These are phyloP conservation scores for Conringia planisiliqua DNA, from an alignment of 345 rosid genomes.

Conservation along the genomic window DNA sequence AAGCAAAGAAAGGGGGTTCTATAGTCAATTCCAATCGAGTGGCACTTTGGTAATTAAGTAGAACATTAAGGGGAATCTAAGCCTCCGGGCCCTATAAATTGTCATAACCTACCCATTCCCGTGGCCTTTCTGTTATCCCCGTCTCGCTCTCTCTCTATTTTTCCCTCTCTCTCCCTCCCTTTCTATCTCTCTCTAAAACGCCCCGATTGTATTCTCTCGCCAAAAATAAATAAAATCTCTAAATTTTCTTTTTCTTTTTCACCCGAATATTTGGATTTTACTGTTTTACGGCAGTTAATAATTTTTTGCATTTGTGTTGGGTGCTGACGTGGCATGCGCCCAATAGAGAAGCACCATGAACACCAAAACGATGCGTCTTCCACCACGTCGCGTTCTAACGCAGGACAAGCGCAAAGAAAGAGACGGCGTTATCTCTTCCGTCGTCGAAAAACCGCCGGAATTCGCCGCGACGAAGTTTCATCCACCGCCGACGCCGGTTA, in stretches of 20 bases:
- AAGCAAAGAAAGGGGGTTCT: slow-evolving; percentile 29
- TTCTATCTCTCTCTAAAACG: too few relatives aligned
- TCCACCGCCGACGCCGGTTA: background rate
- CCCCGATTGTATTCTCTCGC: background rate
- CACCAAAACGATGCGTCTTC: slow-evolving; percentile 88
- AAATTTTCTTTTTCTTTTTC: background rate
- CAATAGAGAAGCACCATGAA: slow-evolving; percentile 35
- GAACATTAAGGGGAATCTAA: background rate
- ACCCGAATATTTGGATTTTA: background rate
- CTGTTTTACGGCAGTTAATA: slow-evolving; percentile 5
- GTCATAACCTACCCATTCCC: background rate
- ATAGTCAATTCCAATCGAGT: background rate
- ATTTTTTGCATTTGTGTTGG: background rate
- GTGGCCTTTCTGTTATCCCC: background rate
- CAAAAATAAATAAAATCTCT: background rate
- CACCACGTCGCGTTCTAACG: slow-evolving; percentile 70
- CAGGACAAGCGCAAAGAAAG: slow-evolving; percentile 56
- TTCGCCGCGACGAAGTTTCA: slow-evolving; percentile 19
- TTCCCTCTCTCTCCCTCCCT: background rate
- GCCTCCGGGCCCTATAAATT: slow-evolving; percentile 34
- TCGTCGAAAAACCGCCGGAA: slow-evolving; percentile 17
- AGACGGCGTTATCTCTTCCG: slow-evolving; percentile 34
- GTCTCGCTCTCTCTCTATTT: background rate
- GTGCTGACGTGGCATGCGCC: slow-evolving; percentile 74
- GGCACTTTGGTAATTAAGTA: slow-evolving; percentile 14